phyloP scores from a whole-genome alignment of 1,139 yeast genomes.

The Saccharomycopsis crataegensis region DNA sequence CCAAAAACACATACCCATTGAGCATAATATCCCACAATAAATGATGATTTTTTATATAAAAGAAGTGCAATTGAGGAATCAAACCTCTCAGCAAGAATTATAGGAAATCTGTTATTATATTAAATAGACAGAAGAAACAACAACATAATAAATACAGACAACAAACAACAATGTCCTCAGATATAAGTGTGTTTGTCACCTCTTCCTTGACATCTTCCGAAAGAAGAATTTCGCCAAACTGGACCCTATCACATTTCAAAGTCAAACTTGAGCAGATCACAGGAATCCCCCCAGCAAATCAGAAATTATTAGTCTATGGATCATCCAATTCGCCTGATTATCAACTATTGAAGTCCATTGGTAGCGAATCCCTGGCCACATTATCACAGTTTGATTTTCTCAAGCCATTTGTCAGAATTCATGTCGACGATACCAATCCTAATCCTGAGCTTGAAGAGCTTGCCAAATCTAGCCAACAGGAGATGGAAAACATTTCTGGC shows the following conservation, averaged over 20 bases:
- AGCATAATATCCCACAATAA: too few relatives aligned
- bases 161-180: constrained; percentile 30
- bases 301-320: constrained; percentile 45
- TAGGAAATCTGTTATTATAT: too few relatives aligned
- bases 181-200: constrained; percentile 51
- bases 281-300: constrained; percentile 63
- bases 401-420: constrained; percentile 38
- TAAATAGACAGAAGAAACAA: too few relatives aligned
- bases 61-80: too few relatives aligned
- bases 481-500: too few relatives aligned
- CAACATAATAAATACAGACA: too few relatives aligned
- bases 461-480: constrained; percentile 22
- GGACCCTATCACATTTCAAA: constrained; percentile 54
- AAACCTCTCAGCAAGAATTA: too few relatives aligned
- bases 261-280: constrained; percentile 61
- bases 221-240: constrained; percentile 54
- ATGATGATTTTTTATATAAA: too few relatives aligned
- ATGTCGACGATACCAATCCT: constrained; percentile 47
- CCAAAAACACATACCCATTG: neutral
- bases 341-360: constrained; percentile 23
- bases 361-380: neutral
- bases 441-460: constrained; percentile 40
- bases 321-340: constrained; percentile 35
- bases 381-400: neutral
- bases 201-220: constrained; percentile 67